Evolutionary conservation across 2,329 filamentous ascomycete genomes (phyloP), one percentile per base, ranked within the genome.

Genomic region (Aspergillus ibericus): DNA sequence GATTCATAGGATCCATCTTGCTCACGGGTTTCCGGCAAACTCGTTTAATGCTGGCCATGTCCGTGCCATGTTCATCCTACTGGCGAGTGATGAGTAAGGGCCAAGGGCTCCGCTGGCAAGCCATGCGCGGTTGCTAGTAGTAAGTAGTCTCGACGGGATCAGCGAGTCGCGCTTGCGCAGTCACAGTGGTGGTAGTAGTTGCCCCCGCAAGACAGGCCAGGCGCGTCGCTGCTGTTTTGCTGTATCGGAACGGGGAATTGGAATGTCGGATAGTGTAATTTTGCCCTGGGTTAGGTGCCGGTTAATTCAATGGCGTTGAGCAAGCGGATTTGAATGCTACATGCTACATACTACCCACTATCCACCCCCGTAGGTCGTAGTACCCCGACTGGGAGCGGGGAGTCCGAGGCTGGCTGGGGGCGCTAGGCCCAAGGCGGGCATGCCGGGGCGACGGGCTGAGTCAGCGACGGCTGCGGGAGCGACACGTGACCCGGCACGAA

Each of bases 401-500:
- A 40, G 38, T 42, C 25, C 25, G 25, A 27, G 44, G 22, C 15
- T n/a, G 22, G 25, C 25, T 9, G 15, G 44, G 15, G 44, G 32
- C 48, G 53, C 60, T 58, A 62, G 38, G 22, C 49, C 32, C 25
- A 59, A 61, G n/a, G 55, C 55, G 59, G 55, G 16, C 13, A 50
- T 36, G 8, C 36, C n/a, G 29, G 35, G 32, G 22, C 49, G n/a
- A 29, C 22, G 3, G 13, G 60, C 58, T 72, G 65, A 71, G 60
- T 72, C 68, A 72, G 59, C 62, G 18, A 13, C 6, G 38, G 10
- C 18, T 18, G 38, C 38, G 38, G 38, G 38, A 12, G 13, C 6
- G 2, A 1, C 64, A 71, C 70, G 67, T 73, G 65, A 65, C 49
- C 16, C 55, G 47, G 58, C 55, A 56, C 60, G 65, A 73, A 70